Base-by-base conservation (phyloP, 2,329 filamentous ascomycete genomes). In the Apiospora saccharicola region DNA sequence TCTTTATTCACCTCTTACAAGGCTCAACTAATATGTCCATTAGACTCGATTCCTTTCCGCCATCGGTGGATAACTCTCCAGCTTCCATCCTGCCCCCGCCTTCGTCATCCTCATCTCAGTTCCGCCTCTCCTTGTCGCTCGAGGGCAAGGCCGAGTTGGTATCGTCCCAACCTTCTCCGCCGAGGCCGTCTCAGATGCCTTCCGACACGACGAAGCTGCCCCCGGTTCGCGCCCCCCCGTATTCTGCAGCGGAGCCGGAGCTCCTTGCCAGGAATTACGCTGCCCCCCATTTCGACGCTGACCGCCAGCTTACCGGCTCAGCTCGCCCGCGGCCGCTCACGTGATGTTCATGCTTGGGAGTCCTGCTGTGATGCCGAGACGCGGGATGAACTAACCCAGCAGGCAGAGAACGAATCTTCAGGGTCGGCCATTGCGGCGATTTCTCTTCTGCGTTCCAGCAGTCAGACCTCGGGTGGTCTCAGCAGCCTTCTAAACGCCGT, bases 61-160 rank as follows among this genome's bases (percentile, higher is more conserved):
- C 83, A 44, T 84, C 85, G 30, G 57, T 75, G 51, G 74, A 77
- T 68, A 81, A 81, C 67, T 79, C 81, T n/a, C 83, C 85, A 1
- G 72, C 74, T 19, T 73, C 79, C 16, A 71, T 81, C 68, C 79
- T 84, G 19, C 79, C 83, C 70, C 78, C 81, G 68, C 81, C 80
- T 68, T 83, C 81, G 69, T 82, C 83, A 68, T 83, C 85, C n/a
- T 78, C 81, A 3, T 89, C 89, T 68, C 88, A 89, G 41, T 88
- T 97, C 72, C 91, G 94, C 68, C 87, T 98, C 41, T 94, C 94
- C 1, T 90, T 96, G 78, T 96, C 94, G 24, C 88, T 95, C 44
- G 94, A 98, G 79, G 96, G 96, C 76, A 96, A 95, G 79, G 96
- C 96, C n/a, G 93, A 96, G 78, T 87, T 98, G 70, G 90, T 95